Evolutionary conservation across 108 stramenopile genomes (phyloP), one percentile per base, ranked within the genome.

Genomic region (Cylindrotheca closterium): DNA sequence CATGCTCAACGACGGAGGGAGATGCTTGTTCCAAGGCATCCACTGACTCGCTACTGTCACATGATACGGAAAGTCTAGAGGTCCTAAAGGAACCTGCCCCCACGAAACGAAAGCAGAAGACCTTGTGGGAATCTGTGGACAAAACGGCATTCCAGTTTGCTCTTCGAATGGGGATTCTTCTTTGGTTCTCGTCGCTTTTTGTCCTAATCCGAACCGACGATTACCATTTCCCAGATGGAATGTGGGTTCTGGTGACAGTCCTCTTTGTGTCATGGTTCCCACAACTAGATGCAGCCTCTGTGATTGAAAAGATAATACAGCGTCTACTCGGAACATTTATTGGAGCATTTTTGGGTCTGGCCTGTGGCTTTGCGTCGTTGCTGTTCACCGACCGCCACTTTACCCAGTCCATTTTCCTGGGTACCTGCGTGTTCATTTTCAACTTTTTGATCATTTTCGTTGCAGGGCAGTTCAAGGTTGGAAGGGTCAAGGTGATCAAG

Each of bases 251-350:
- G 8, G 47, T 75, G 54, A 57, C 67, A 22, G 74, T 60, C 3
- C 48, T 75, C 22, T 59, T 75, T 42, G 74, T 75, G 17, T 53
- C 47, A 24, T 75, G 74, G 74, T 75, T 75, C 34, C 74, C 74
- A 22, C 8, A 18, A 3, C 22, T 75, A 37, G 74, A 75, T 68
- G 74, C 74, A 1, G 74, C 74, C 33, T 51, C 49, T 15, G 74
- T 75, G 2, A 55, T 75, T 15, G 64, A 75, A 56, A 75, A 75
- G 55, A 68, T 27, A 18, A 31, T 68, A 4, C 74, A 75, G 50
- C 50, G 74, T 4, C 23, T 75, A n/a, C 18, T 58, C 17, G 74
- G 74, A 28, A 75, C 74, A 21, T 59, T 75, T 31, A 32, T 68
- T 47, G 74, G 74, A 4, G 74, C 74, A n/a, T 54, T 46, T 31